phyloP scores from a whole-genome alignment of 2,329 filamentous ascomycete species.

The Diaporthe citrichinensis region DNA sequence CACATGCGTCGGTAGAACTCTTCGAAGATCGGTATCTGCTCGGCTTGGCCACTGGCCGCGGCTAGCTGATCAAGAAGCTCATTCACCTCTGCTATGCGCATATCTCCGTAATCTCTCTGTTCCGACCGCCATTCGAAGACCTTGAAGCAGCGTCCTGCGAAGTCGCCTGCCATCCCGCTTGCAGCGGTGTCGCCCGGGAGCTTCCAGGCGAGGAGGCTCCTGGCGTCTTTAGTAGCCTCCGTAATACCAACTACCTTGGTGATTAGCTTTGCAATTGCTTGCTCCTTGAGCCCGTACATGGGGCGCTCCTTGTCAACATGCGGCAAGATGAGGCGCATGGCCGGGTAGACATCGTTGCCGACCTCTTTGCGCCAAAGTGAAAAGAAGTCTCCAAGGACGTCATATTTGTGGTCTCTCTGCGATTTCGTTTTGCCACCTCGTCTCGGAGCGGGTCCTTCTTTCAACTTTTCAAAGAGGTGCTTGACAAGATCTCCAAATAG shows the following conservation, averaged over 20 bases:
- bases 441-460: constrained; percentile 76
- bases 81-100: constrained; percentile 93
- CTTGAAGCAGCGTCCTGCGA: constrained; percentile 90
- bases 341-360: constrained; percentile 93
- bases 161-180: constrained; percentile 85
- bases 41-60: constrained; percentile 81
- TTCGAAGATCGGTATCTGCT: constrained; percentile 85
- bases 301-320: constrained; percentile 93
- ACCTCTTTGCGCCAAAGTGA: constrained; percentile 88
- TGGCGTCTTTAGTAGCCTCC: constrained; percentile 89
- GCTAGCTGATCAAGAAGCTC: constrained; percentile 85
- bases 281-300: constrained; percentile 96
- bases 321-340: constrained; percentile 89
- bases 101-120: constrained; percentile 78
- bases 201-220: constrained; percentile 92
- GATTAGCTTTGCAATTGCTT: constrained; percentile 88
- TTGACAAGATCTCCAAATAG: constrained; percentile 85
- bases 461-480: constrained; percentile 84
- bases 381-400: constrained; percentile 90
- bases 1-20: constrained; percentile 94
- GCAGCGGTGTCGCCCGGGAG: constrained; percentile 78
- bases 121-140: constrained; percentile 88
- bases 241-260: constrained; percentile 94
- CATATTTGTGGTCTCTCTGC: constrained; percentile 82
- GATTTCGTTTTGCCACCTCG: constrained; percentile 73